Percentiles rank a stretch among this genome's conserved stretches.
phyloP scores from a whole-genome alignment of 2,329 filamentous ascomycete genomes.

The Leptosphaerulina australis region DNA sequence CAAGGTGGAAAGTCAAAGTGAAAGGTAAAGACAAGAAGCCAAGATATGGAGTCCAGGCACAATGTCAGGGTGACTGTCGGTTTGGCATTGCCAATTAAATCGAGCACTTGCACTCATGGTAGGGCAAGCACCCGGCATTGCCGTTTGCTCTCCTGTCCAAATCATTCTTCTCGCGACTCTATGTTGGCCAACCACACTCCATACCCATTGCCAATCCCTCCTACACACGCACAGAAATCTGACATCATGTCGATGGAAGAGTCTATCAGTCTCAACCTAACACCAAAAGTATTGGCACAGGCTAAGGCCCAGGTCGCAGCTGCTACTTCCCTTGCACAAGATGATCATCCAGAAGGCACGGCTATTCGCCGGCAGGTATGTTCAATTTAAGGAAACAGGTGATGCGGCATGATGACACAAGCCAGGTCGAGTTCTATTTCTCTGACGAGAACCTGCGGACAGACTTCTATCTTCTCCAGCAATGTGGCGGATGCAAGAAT shows the following conservation, averaged over 20 bases:
- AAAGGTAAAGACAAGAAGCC: too few species aligned
- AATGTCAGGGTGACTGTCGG: neutral
- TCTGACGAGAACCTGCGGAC: slow-evolving; percentile 55
- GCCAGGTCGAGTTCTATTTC: slow-evolving; percentile 58
- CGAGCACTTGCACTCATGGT: slow-evolving; percentile 10
- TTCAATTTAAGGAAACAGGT: neutral
- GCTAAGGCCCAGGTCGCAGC: neutral
- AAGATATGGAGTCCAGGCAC: too few species aligned
- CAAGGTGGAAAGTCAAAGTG: too few species aligned
- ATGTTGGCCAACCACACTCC: neutral
- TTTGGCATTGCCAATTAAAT: neutral
- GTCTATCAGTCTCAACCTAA: neutral
- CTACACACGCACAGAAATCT: neutral
- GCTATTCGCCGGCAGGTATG: slow-evolving; percentile 41
- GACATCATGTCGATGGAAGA: slow-evolving; percentile 6
- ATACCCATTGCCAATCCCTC: neutral
- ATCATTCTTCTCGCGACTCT: neutral
- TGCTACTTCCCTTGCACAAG: neutral
- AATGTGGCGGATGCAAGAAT: slow-evolving; percentile 50
- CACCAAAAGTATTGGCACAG: slow-evolving; percentile 5
- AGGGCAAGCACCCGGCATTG: slow-evolving; percentile 1
- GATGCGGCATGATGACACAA: slow-evolving; percentile 10
- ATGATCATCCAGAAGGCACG: slow-evolving; percentile 37
- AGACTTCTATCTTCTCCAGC: slow-evolving; percentile 52
- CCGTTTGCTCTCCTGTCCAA: slow-evolving; percentile 8